These are phyloP conservation scores for Groenewaldozyma sp. DNA, from an alignment of 1,139 yeast genomes.

Conservation along the genomic window DNA sequence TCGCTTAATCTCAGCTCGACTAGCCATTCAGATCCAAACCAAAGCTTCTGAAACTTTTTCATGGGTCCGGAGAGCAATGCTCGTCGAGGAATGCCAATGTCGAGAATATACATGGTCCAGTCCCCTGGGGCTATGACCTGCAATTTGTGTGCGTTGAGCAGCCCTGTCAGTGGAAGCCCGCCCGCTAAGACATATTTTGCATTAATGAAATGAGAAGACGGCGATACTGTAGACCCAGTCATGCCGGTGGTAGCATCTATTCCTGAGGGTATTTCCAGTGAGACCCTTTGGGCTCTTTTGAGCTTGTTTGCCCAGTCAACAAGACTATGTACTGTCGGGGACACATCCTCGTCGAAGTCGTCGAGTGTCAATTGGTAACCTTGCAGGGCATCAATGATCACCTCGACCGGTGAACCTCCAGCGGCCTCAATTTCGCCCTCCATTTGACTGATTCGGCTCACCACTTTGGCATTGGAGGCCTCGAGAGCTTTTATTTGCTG, in stretches of 20 bases:
- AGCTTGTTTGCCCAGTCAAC: slow-evolving; percentile 57
- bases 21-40: slow-evolving; percentile 35
- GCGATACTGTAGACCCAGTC: slow-evolving; percentile 7
- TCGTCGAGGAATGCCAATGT: slow-evolving; percentile 55
- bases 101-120: slow-evolving; percentile 55
- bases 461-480: slow-evolving; percentile 42
- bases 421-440: slow-evolving; percentile 32
- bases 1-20: slow-evolving; percentile 16
- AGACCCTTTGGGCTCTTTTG: slow-evolving; percentile 42
- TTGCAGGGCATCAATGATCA: slow-evolving; percentile 72
- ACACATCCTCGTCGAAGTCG: slow-evolving; percentile 41
- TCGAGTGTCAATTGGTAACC: slow-evolving; percentile 69
- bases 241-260: slow-evolving; percentile 80
- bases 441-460: slow-evolving; percentile 32
- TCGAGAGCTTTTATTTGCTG: slow-evolving; percentile 27
- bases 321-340: slow-evolving; percentile 37
- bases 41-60: slow-evolving; percentile 37
- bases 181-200: slow-evolving; percentile 55
- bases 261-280: slow-evolving; percentile 78
- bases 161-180: slow-evolving; percentile 66
- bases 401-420: slow-evolving; percentile 61
- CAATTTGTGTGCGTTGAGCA: slow-evolving; percentile 48
- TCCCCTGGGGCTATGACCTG: slow-evolving; percentile 35
- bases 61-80: slow-evolving; percentile 34
- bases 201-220: slow-evolving; percentile 17